Evolutionary conservation across 345 rosid genomes (phyloP).

Genomic region (Reutealis trisperma): DNA sequence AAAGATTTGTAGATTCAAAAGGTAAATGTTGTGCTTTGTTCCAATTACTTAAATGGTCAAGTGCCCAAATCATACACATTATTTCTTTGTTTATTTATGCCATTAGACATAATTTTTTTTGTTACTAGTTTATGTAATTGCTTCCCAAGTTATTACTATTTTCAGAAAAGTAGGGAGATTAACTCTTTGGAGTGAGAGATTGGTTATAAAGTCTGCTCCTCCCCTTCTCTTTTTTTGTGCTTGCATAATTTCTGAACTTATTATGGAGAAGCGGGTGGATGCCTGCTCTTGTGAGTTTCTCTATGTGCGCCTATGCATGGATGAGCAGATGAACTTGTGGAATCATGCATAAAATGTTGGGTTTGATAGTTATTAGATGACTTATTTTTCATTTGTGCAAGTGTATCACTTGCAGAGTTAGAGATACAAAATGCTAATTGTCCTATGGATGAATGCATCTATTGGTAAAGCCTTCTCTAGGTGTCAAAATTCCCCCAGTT

Average conservation of each 20-base stretch:
- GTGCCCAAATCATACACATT: neutral
- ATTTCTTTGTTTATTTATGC: too few relatives aligned
- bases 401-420: constrained; percentile 4
- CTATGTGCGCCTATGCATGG: neutral
- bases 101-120: too few relatives aligned
- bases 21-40: neutral
- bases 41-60: neutral
- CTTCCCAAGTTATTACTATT: neutral
- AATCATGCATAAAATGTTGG: too few relatives aligned
- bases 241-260: neutral
- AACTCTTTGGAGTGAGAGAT: too few relatives aligned
- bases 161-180: too few relatives aligned
- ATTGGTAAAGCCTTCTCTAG: neutral
- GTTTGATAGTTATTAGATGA: neutral
- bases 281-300: neutral
- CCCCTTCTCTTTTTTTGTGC: too few relatives aligned
- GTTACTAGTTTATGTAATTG: neutral
- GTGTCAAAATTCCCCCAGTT: neutral
- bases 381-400: neutral
- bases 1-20: neutral
- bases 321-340: neutral
- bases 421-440: constrained; percentile 13
- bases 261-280: neutral
- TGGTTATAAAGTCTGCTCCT: too few relatives aligned
- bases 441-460: constrained; percentile 10